Percentiles rank a stretch among this genome's conserved stretches.
Conservation (phyloP, 805 yeast species). For the Candida tammaniensis region DNA sequence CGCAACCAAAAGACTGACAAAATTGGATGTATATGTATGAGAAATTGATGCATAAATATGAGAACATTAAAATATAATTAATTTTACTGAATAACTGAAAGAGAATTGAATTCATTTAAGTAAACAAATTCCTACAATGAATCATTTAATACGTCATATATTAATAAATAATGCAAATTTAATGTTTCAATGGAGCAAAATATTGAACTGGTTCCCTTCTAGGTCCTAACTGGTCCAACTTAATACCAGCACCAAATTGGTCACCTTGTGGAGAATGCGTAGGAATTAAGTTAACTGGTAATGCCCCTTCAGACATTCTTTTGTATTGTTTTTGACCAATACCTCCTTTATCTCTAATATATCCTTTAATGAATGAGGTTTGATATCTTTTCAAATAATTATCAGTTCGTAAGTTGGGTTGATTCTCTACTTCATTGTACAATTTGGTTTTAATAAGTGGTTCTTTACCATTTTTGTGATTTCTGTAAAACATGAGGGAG, state of each 20-base stretch:
- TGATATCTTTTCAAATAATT: conserved; percentile 38
- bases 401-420: conserved; percentile 33
- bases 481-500: conserved; percentile 28
- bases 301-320: conserved; percentile 26
- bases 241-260: conserved; percentile 45
- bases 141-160: no score
- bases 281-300: conserved; percentile 32
- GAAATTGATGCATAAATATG: no score
- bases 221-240: conserved; percentile 42
- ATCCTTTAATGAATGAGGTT: conserved; percentile 39
- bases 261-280: conserved; percentile 39
- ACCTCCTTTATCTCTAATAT: conserved; percentile 45
- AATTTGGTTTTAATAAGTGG: conserved; percentile 38
- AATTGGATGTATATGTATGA: no score
- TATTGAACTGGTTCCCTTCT: conserved; percentile 40
- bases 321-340: conserved; percentile 42
- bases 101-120: no score
- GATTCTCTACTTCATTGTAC: conserved; percentile 32
- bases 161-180: background rate
- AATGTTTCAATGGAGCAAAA: conserved; percentile 33
- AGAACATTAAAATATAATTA: no score
- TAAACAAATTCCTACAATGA: no score
- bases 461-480: conserved; percentile 27
- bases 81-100: no score
- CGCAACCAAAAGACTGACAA: conserved; percentile 51